Conservation (phyloP, 2,329 filamentous ascomycete species). For the Neonectria faginata region DNA sequence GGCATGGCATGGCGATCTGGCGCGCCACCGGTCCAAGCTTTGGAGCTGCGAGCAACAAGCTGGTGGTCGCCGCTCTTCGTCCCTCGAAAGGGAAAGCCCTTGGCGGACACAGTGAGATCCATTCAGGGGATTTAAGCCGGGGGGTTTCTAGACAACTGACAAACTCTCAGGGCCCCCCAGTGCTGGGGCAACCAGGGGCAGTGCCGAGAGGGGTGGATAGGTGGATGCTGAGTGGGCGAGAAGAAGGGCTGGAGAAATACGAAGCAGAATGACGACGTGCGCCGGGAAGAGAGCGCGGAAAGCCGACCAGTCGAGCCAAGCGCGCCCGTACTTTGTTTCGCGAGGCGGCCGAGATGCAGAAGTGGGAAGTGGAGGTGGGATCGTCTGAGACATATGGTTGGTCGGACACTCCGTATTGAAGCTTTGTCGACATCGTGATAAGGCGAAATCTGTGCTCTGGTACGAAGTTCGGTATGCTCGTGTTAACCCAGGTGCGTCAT, state of each 20-base stretch:
- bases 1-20: conserved; percentile 40
- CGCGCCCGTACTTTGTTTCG: conserved; percentile 18
- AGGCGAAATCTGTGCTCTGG: neutral
- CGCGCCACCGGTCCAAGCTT: conserved; percentile 25
- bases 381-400: conserved; percentile 28
- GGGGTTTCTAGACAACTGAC: conserved; percentile 3
- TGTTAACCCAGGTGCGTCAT: conserved; percentile 20
- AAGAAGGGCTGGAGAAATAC: conserved; percentile 35
- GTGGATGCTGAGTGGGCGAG: conserved; percentile 11
- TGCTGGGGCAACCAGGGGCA: conserved; percentile 34
- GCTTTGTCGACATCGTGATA: conserved; percentile 17
- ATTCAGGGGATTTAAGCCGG: conserved; percentile 14
- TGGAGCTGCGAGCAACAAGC: conserved; percentile 1
- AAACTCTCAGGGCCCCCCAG: conserved; percentile 26
- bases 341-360: neutral
- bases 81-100: conserved; percentile 1
- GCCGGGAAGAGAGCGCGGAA: conserved; percentile 7
- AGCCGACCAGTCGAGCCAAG: conserved; percentile 17
- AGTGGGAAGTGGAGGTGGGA: conserved; percentile 1
- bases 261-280: conserved; percentile 38
- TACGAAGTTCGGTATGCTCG: conserved; percentile 24
- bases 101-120: conserved; percentile 1
- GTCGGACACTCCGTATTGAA: conserved; percentile 38
- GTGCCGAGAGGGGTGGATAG: conserved; percentile 36
- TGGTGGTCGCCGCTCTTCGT: conserved; percentile 22